phyloP scores from a whole-genome alignment of 345 rosid genomes.

The Hibiscus mutabilis region DNA sequence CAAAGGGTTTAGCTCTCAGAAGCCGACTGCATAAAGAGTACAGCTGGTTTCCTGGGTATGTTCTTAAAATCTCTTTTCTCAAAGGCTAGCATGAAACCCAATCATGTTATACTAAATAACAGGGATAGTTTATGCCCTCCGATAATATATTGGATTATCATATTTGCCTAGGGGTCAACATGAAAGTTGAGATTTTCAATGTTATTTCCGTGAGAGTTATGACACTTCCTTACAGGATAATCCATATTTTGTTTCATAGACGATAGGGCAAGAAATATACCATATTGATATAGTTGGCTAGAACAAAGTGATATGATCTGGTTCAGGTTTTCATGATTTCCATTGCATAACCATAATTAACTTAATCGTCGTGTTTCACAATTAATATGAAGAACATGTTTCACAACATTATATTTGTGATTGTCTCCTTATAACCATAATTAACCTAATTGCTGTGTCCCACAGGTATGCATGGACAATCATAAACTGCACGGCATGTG shows the following conservation, averaged over 20 bases:
- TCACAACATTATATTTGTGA: not conserved
- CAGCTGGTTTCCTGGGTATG: conserved; percentile 99
- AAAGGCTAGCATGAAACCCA: not conserved
- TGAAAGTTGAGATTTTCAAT: not conserved
- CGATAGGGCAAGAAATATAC: not conserved
- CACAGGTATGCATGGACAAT: conserved; percentile 90
- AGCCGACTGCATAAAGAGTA: conserved; percentile 44
- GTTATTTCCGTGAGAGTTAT: not conserved
- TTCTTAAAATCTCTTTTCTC: not conserved
- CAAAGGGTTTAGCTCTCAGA: conserved; percentile 54
- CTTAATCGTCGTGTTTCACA: not conserved
- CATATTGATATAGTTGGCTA: not conserved
- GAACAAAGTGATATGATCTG: not conserved
- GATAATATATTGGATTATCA: not conserved
- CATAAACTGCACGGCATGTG: conserved; percentile 48
- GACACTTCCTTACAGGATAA: not conserved
- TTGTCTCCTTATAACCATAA: not conserved
- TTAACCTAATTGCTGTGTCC: not conserved
- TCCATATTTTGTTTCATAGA: not conserved
- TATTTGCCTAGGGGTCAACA: not conserved
- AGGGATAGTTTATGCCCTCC: not conserved
- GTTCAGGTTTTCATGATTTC: not conserved
- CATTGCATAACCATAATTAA: not conserved
- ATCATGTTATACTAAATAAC: not conserved
- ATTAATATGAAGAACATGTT: not conserved